A percentile compares a stretch with the other conserved stretches of the same genome.
Evolutionary conservation across 2,329 filamentous ascomycete genomes (phyloP).

Genomic region (Phyllachora maydis): DNA sequence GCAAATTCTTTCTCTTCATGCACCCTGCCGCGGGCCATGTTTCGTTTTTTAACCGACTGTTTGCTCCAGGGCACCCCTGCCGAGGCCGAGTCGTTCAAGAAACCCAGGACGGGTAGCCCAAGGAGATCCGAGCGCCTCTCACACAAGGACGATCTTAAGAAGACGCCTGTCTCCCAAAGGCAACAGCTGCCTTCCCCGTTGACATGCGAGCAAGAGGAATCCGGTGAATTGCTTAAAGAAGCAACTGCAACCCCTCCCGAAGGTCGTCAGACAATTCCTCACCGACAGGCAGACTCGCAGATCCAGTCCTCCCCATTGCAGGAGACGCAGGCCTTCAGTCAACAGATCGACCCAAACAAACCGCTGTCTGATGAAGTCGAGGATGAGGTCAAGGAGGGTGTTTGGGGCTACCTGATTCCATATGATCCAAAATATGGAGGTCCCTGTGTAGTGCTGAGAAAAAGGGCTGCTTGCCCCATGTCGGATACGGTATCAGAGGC

Average conservation of each 20-base stretch:
- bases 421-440: slow-evolving; percentile 47
- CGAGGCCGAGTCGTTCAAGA: slow-evolving; percentile 49
- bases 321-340: slow-evolving; percentile 61
- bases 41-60: slow-evolving; percentile 9
- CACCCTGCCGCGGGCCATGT: slow-evolving; percentile 4
- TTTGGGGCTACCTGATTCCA: slow-evolving; percentile 90
- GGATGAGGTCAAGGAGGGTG: slow-evolving; percentile 64
- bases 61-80: slow-evolving; percentile 40
- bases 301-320: slow-evolving; percentile 33
- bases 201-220: slow-evolving; percentile 36
- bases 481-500: slow-evolving; percentile 21
- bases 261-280: slow-evolving; percentile 30
- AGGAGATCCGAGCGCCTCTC: slow-evolving; percentile 57
- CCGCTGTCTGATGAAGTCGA: slow-evolving; percentile 64
- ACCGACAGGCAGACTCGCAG: slow-evolving; percentile 20
- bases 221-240: slow-evolving; percentile 45
- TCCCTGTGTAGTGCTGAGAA: slow-evolving; percentile 53
- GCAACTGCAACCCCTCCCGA: slow-evolving; percentile 49
- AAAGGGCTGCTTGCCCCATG: slow-evolving; percentile 47
- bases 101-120: no score
- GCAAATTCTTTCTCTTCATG: no score
- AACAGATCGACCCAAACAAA: slow-evolving; percentile 54
- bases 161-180: slow-evolving; percentile 39
- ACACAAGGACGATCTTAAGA: slow-evolving; percentile 17
- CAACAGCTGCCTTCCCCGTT: slow-evolving; percentile 65